Conservation (phyloP, 371 early-diverging fungal genomes). For the Sporodiniella umbellata region DNA sequence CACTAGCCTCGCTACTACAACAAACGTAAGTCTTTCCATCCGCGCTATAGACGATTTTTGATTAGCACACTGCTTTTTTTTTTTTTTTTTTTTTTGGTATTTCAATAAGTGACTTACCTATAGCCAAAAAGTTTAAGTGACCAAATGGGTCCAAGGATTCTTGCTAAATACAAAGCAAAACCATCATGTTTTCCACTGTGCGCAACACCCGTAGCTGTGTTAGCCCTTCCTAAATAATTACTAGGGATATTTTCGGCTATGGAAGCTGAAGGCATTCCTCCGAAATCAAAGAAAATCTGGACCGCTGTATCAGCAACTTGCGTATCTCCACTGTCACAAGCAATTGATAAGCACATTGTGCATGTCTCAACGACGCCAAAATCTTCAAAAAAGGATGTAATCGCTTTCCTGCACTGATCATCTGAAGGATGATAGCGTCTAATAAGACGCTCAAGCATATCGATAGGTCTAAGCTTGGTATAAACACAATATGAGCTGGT, state of each 20-base stretch:
- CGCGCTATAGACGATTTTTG: background rate
- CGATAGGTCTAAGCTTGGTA: conserved; percentile 74
- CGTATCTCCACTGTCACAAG: conserved; percentile 33
- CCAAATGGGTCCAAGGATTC: conserved; percentile 80
- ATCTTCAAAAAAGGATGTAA: conserved; percentile 52
- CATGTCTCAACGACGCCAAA: conserved; percentile 66
- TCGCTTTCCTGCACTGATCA: conserved; percentile 35
- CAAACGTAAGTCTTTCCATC: conserved; percentile 1
- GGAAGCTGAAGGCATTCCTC: conserved; percentile 53
- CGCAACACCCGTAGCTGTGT: conserved; percentile 41
- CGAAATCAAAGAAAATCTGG: conserved; percentile 55
- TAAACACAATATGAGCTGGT: conserved; percentile 62
- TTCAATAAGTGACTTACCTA: conserved; percentile 14
- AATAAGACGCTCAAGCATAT: conserved; percentile 57
- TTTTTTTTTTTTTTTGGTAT: background rate
- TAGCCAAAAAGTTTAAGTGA: conserved; percentile 44
- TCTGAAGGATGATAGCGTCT: background rate
- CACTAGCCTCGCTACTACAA: background rate
- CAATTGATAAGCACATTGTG: conserved; percentile 72
- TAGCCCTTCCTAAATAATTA: conserved; percentile 26
- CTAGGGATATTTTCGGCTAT: conserved; percentile 5
- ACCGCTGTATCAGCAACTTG: conserved; percentile 35
- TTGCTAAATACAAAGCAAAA: conserved; percentile 72
- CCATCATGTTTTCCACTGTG: conserved; percentile 77
- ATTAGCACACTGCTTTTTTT: background rate